These are phyloP conservation scores for Pseudozyma hubeiensis DNA, from an alignment of 1,284 basidiomycete genomes.

Conservation along the genomic window DNA sequence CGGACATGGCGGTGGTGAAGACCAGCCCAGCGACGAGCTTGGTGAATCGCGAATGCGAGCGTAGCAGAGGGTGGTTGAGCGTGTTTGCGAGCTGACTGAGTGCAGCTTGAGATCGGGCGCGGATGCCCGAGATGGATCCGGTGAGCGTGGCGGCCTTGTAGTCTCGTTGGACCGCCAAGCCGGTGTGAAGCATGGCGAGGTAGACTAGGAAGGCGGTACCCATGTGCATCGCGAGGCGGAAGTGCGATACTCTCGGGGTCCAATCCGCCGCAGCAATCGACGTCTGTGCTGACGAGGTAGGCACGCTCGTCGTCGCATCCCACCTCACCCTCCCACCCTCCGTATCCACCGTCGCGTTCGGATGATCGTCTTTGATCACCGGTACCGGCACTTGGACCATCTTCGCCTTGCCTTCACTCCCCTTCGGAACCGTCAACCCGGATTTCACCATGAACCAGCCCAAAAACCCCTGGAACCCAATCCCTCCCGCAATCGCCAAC, in stretches of 20 bases:
- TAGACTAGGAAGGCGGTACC: constrained; percentile 90
- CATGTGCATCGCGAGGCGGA: constrained; percentile 93
- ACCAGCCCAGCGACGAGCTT: constrained; percentile 52
- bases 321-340: constrained; percentile 2
- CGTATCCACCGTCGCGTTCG: not conserved
- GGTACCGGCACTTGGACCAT: constrained; percentile 15
- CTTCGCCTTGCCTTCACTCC: constrained; percentile 24
- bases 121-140: constrained; percentile 49
- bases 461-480: constrained; percentile 88
- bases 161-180: constrained; percentile 79
- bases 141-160: constrained; percentile 76
- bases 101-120: not conserved
- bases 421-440: constrained; percentile 74
- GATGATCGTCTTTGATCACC: constrained; percentile 2
- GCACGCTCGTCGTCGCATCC: constrained; percentile 9
- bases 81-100: constrained; percentile 39
- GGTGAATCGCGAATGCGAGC: constrained; percentile 50
- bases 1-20: constrained; percentile 82
- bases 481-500: constrained; percentile 79
- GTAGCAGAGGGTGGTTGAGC: constrained; percentile 45
- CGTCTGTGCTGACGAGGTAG: constrained; percentile 30
- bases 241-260: constrained; percentile 88
- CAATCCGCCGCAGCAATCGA: constrained; percentile 47
- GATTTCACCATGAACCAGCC: constrained; percentile 99
- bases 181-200: constrained; percentile 87